Evolutionary conservation across 306 rosid species (phyloP), one percentile per base, ranked within the genome.

Genomic region (Lotus japonicus): DNA sequence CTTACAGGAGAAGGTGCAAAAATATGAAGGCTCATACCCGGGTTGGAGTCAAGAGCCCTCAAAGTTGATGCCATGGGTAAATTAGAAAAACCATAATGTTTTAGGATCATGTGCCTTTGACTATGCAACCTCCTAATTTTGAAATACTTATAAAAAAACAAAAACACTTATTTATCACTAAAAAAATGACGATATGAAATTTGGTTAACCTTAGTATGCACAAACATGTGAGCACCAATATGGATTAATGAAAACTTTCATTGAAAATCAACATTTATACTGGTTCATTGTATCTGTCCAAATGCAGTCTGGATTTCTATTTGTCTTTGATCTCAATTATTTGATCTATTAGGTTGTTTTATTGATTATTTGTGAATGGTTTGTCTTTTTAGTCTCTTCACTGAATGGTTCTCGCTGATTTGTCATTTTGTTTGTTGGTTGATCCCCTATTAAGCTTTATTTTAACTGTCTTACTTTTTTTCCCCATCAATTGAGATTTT

Each of bases 21-120:
- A 90, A 66, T 83, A 81, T 48, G 99, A 95, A 68, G 99, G 89
- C 58, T 85, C 97, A 4, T 88, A 87, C 77, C 99, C 80, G 78
- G 95, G 88, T 66, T 95, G 97, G 97, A 81, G 81, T 78, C 77
- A 89, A 12, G 96, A 95, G 87, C 88, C 96, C 4, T 76, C 95
- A 10, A 95, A 95, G 80, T 83, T 88, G 77, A 87, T 95, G 83
- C 99, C 99, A 57, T 95, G 99, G 99, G 99, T 95, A 84, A 57
- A 39, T 73, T 63, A 21, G 15, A 66, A 51, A 56, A 73, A 12
- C 35, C 57, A 43, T 44, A 60, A 5, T 58, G 42, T 18, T 11
- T 67, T 55, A 11, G 59, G 72, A 36, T 61, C 42, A 53, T 62
- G 48, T 57, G 31, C 6, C 57, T 60, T 71, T 52, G 28, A 51